Conservation (phyloP, 345 rosid species). For the Eucalyptus polyanthemos region DNA sequence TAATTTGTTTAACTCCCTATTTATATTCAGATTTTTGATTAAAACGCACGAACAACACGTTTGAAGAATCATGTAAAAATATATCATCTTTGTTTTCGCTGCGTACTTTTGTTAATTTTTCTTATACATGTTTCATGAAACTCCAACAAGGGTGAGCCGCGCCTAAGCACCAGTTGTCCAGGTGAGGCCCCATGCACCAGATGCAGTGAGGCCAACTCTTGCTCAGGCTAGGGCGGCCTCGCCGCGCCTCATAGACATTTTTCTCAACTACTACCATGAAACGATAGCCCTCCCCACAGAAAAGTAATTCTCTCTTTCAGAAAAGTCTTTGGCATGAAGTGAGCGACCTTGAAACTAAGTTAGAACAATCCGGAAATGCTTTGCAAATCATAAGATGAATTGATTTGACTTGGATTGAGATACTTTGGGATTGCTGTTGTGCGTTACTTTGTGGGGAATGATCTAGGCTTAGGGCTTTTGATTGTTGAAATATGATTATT, state of each 20-base stretch:
- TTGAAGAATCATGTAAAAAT: too few relatives aligned
- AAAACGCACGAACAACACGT: too few relatives aligned
- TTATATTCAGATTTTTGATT: too few relatives aligned
- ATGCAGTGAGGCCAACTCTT: fast-evolving
- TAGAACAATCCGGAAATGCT: not conserved
- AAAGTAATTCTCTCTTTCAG: not conserved
- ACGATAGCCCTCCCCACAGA: not conserved
- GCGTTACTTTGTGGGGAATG: not conserved
- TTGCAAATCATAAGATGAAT: not conserved
- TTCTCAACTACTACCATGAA: not conserved
- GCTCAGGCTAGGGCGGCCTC: fast-evolving
- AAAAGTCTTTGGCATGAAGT: not conserved
- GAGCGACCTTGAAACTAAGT: not conserved
- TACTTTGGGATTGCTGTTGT: not conserved
- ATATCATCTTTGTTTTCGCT: too few relatives aligned
- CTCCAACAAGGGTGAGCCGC: fast-evolving
- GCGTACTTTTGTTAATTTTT: too few relatives aligned
- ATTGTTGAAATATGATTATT: not conserved
- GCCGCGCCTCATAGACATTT: fast-evolving
- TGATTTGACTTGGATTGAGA: not conserved
- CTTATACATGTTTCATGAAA: too few relatives aligned
- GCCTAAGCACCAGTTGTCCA: fast-evolving
- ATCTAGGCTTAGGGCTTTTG: not conserved
- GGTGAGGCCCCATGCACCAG: too few relatives aligned
- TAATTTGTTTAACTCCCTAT: too few relatives aligned